Conservation (phyloP, 371 early-diverging fungal genomes). For the Chytridium lagenaria region DNA sequence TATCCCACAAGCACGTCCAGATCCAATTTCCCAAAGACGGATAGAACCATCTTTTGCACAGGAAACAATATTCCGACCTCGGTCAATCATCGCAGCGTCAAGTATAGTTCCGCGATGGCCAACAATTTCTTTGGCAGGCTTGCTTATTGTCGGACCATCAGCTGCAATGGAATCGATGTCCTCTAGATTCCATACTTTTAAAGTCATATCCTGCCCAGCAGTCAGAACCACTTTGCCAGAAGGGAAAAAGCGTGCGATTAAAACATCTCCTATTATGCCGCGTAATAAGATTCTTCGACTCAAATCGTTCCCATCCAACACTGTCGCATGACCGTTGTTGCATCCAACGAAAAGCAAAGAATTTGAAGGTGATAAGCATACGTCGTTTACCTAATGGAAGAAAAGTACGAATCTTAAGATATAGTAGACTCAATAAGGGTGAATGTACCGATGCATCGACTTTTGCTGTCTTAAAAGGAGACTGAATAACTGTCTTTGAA, state of each 20-base stretch:
- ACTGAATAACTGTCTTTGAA: neutral
- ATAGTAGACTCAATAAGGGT: too few relatives aligned
- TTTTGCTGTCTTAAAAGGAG: neutral
- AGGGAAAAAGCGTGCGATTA: slow-evolving; percentile 30
- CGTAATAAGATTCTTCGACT: slow-evolving; percentile 5
- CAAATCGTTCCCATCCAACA: neutral
- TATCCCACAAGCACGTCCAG: slow-evolving; percentile 3
- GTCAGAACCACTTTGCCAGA: slow-evolving; percentile 32
- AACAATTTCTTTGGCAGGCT: slow-evolving; percentile 7
- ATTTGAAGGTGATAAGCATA: slow-evolving; percentile 23
- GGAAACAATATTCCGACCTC: slow-evolving; percentile 32
- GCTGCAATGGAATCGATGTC: slow-evolving; percentile 1
- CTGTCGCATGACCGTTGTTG: slow-evolving; percentile 14
- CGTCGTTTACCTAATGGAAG: neutral
- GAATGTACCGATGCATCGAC: neutral
- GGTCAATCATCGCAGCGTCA: slow-evolving; percentile 25
- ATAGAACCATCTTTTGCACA: slow-evolving; percentile 23
- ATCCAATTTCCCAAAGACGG: slow-evolving; percentile 33
- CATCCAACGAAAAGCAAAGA: slow-evolving; percentile 28
- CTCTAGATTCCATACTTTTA: slow-evolving; percentile 23
- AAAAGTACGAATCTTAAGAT: neutral
- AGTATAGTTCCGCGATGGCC: slow-evolving; percentile 31
- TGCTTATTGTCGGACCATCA: slow-evolving; percentile 16
- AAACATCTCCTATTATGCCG: slow-evolving; percentile 33
- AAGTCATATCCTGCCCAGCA: slow-evolving; percentile 20